Conservation (phyloP, 2,329 filamentous ascomycete genomes). For the Diaporthe sp. region DNA sequence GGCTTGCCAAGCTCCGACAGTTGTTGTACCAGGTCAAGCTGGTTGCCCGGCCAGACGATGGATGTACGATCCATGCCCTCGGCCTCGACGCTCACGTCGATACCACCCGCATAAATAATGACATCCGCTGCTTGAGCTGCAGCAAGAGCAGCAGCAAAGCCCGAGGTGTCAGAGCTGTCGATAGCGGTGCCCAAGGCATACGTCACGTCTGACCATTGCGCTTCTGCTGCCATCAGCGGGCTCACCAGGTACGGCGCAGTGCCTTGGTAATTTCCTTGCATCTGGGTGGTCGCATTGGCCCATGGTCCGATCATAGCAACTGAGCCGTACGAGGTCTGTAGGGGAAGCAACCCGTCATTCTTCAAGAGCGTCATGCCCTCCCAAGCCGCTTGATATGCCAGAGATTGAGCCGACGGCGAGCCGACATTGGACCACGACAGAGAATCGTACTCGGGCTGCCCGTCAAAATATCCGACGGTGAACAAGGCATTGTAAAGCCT, state of each 20-base stretch:
- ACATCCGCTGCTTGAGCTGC: neutral
- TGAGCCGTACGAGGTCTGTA: constrained; percentile 63
- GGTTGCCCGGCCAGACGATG: neutral
- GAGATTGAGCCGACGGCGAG: neutral
- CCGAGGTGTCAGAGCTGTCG: neutral
- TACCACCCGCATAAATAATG: neutral
- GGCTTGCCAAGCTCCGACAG: neutral
- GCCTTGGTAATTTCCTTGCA: neutral
- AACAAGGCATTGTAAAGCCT: constrained; percentile 1
- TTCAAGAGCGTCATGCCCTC: neutral
- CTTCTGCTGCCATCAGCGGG: neutral
- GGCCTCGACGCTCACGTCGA: neutral
- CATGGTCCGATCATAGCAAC: neutral
- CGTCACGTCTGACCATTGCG: neutral
- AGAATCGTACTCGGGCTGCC: neutral
- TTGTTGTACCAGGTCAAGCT: neutral
- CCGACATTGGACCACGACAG: neutral
- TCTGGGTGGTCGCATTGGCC: neutral
- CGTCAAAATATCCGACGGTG: neutral
- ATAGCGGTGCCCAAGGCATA: neutral
- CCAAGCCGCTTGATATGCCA: neutral
- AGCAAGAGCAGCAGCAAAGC: neutral
- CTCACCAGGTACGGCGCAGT: neutral
- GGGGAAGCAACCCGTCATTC: constrained; percentile 31
- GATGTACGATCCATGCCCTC: neutral